phyloP scores from a whole-genome alignment of 2,329 filamentous ascomycete species.

The Penicillium concentricum region DNA sequence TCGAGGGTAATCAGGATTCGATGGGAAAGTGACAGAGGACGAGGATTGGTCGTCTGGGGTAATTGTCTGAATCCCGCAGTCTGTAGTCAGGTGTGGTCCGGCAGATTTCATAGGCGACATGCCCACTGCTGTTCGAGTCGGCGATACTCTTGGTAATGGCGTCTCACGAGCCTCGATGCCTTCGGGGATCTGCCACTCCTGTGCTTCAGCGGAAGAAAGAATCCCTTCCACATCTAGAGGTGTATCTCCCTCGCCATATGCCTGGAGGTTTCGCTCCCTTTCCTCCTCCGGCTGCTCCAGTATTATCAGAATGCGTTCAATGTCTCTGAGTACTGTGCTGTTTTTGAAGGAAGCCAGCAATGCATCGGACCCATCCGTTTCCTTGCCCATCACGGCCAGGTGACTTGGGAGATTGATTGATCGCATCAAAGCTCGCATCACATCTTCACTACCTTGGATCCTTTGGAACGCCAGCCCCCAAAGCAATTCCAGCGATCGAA shows the following conservation, averaged over 20 bases:
- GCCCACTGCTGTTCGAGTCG: slow-evolving; percentile 23
- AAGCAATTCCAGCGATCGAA: slow-evolving; percentile 69
- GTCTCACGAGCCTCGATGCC: slow-evolving; percentile 20
- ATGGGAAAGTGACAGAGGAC: slow-evolving; percentile 1
- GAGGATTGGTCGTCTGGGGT: slow-evolving; percentile 2
- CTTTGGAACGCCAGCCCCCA: slow-evolving; percentile 66
- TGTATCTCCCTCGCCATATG: slow-evolving; percentile 26
- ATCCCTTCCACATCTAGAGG: slow-evolving; percentile 32
- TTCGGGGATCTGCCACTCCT: slow-evolving; percentile 37
- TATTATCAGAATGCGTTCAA: slow-evolving; percentile 60
- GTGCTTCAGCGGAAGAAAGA: slow-evolving; percentile 29
- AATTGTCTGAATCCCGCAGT: slow-evolving; percentile 29
- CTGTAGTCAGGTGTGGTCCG: slow-evolving; percentile 19
- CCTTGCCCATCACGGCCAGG: slow-evolving; percentile 40
- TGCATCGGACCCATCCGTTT: slow-evolving; percentile 52
- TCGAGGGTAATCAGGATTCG: slow-evolving; percentile 7
- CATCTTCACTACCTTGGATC: slow-evolving; percentile 59
- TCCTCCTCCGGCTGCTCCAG: slow-evolving; percentile 40
- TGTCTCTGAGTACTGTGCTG: slow-evolving; percentile 61
- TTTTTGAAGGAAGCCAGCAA: slow-evolving; percentile 64
- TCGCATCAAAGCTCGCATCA: slow-evolving; percentile 56
- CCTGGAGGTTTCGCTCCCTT: slow-evolving; percentile 30
- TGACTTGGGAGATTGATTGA: slow-evolving; percentile 42
- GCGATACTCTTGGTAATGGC: slow-evolving; percentile 25
- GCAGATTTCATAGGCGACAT: slow-evolving; percentile 11